Evolutionary conservation across 2,329 filamentous ascomycete genomes (phyloP), one percentile per base, ranked within the genome.

Genomic region (Spiromastix sp.): DNA sequence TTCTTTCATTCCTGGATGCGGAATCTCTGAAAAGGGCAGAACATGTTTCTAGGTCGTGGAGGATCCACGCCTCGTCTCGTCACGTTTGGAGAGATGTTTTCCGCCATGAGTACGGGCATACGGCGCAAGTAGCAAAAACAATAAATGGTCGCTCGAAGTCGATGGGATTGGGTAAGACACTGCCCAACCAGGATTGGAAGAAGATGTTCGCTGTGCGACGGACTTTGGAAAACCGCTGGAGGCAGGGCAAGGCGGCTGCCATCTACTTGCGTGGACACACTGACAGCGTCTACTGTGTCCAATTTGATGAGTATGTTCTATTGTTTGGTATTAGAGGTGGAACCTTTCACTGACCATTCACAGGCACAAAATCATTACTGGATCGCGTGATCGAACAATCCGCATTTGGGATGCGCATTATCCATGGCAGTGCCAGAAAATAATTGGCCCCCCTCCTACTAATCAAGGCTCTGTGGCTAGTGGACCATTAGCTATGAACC

Each of bases 241-340:
- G 75, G 48, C 67, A 78, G 33, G 81, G 83, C 37, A 78, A 79
- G 45, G 84, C 86, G 6, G 79, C 77, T 30, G 80, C 85, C 1
- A 77, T 93, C 37, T 96, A 95, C 57, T 71, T 98, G 15, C 85
- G 91, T 49, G 91, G 91, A 2, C 91, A 98, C 56, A 79, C 79
- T 17, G 91, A 98, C 57, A 95, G 86, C 46, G 93, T 98, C 38
- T 98, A 98, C 63, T 98, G 91, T 59, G 75, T 93, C 38, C 91
- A 98, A 55, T 98, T 96, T 56, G 91, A 98, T 57, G 89, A 96
- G 80, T 86, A 72, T 49, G 79, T 67, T 24, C 4, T 33, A 30
- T 22, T 20, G 16, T 19, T 17, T 15, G 25, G 24, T 10, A 10
- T 12, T 3, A 13, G 22, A 15, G 8, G 20, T 10, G 19, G 12